Conservation (phyloP, 2,329 filamentous ascomycete genomes). For the Colletotrichum euphorbiae region DNA sequence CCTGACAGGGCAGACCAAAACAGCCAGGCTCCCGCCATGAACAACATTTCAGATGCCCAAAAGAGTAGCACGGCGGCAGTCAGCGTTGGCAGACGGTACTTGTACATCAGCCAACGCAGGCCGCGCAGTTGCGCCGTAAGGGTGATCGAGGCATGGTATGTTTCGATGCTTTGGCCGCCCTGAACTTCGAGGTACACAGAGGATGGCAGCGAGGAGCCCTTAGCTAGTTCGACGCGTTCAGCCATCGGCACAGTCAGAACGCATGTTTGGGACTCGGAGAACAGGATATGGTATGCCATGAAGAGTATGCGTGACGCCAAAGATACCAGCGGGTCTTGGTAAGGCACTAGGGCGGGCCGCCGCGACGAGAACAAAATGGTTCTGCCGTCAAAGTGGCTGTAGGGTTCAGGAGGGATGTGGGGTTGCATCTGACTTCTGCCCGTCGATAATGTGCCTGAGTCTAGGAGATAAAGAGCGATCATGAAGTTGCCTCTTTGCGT, state of each 20-base stretch:
- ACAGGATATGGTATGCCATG: constrained; percentile 77
- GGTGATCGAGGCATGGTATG: constrained; percentile 76
- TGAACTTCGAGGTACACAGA: constrained; percentile 73
- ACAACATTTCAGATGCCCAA: constrained; percentile 80
- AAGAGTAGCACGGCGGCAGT: constrained; percentile 76
- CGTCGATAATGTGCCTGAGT: constrained; percentile 49
- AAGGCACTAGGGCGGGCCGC: constrained; percentile 83
- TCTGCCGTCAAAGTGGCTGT: constrained; percentile 51
- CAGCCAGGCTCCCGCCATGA: constrained; percentile 74
- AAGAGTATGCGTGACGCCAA: constrained; percentile 69
- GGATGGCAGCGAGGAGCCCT: constrained; percentile 54
- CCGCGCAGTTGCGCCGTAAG: constrained; percentile 83
- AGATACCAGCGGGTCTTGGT: constrained; percentile 77
- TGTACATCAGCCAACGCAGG: constrained; percentile 87
- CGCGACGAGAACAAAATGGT: constrained; percentile 72
- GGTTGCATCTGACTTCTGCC: constrained; percentile 39
- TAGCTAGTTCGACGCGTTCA: constrained; percentile 75
- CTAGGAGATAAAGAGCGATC: constrained; percentile 81
- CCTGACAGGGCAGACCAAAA: constrained; percentile 52
- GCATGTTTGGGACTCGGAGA: constrained; percentile 72
- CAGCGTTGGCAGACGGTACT: constrained; percentile 78
- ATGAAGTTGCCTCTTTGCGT: constrained; percentile 91
- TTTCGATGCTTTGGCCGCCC: constrained; percentile 75
- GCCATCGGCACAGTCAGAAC: constrained; percentile 76
- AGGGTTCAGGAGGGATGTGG: constrained; percentile 42